Conservation (phyloP, 768 basidiomycete species). For the Pleurotus giganteus region DNA sequence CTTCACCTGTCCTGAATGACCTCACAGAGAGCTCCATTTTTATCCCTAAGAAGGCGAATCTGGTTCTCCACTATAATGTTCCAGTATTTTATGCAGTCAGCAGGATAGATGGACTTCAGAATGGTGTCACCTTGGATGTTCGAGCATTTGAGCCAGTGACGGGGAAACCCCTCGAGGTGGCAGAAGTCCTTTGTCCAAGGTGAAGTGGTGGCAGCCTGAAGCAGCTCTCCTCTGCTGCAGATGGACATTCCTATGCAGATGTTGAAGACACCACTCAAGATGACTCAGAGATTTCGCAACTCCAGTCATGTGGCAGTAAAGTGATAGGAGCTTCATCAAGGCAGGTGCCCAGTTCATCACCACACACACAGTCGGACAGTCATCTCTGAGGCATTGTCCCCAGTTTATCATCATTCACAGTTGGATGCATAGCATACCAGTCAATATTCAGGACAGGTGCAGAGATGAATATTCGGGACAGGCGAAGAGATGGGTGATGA, state of each 20-base stretch:
- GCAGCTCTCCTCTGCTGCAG: conserved; percentile 27
- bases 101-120: conserved; percentile 55
- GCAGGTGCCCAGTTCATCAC: too few species aligned
- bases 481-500: too few species aligned
- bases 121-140: conserved; percentile 40
- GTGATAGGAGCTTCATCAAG: background rate
- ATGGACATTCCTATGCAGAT: background rate
- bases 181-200: conserved; percentile 67
- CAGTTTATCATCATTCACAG: too few species aligned
- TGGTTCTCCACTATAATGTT: conserved; percentile 85
- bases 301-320: background rate
- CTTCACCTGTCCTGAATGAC: too few species aligned
- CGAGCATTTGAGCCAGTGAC: conserved; percentile 44
- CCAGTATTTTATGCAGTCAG: conserved; percentile 81
- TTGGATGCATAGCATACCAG: too few species aligned
- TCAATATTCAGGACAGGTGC: too few species aligned
- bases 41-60: conserved; percentile 68
- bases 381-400: too few species aligned
- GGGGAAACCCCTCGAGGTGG: conserved; percentile 63
- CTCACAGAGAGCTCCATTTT: conserved; percentile 57
- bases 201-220: conserved; percentile 45
- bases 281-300: background rate
- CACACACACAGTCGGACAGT: too few species aligned
- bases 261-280: background rate
- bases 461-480: too few species aligned